Base-by-base conservation (phyloP, 1,284 basidiomycete genomes). In the Apiotrichum siamense region DNA sequence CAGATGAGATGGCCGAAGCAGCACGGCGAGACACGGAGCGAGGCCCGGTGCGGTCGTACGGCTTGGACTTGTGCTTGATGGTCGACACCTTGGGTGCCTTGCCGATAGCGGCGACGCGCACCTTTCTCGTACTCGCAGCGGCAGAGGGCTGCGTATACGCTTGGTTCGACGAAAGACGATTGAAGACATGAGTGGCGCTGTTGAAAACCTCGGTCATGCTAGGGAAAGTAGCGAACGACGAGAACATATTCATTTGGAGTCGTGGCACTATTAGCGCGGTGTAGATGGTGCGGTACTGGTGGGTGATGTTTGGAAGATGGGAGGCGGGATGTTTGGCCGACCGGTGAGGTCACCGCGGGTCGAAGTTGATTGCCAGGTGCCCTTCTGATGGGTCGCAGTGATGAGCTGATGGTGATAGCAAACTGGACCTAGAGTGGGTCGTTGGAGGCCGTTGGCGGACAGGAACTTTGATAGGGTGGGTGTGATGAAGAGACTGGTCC, bases 81-180 rank as follows among this genome's bases (percentile, higher is more conserved):
- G 46, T 35, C 12, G 7, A 15, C 12, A 7, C 33, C 29, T 45
- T 47, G 43, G 24, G 24, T 2, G 23, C 24, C 38, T 26, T 40
- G 24, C 47, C 42, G 17, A 45, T 33, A 17, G 37, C 54, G 50
- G 31, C 20, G 43, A 54, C 23, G 52, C 47, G 43, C 47, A 51
- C 47, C 46, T 41, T 45, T 49, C 32, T 29, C 23, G 47, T 32
- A n/a, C 7, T 12, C 12, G 33, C 17, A n/a, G 7, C 33, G 7
- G 33, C 7, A n/a, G 33, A n/a, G 7, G 17, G 12, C 13, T 11
- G 33, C 10, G 38, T n/a, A 53, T 61, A 60, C 44, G 61, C 60
- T 48, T 62, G 62, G 57, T 66, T 63, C 33, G 61, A 60, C 36
- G 49, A 47, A 31, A 47, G 41, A 37, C 53, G 53, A 24, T 39